These are phyloP conservation scores for Pichia inconspicua DNA, from an alignment of 1,139 yeast genomes.

Conservation along the genomic window DNA sequence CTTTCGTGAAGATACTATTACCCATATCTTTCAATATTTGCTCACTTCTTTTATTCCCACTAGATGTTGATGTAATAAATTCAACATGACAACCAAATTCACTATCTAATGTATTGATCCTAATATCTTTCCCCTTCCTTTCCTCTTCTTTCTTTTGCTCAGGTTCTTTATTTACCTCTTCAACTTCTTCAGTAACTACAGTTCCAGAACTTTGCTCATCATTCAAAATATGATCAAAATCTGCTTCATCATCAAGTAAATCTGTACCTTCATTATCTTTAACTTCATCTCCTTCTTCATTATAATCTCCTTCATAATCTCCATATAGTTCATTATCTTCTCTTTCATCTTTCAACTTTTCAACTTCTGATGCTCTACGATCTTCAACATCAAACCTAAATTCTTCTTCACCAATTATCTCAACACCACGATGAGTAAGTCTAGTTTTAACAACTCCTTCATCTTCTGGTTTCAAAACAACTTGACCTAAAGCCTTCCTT, in stretches of 20 bases:
- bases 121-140: not conserved
- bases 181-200: not conserved
- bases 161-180: constrained; percentile 8
- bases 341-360: constrained; percentile 21
- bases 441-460: constrained; percentile 51
- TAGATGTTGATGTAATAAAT: not conserved
- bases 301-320: constrained; percentile 9
- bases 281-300: not conserved
- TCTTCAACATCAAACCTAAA: constrained; percentile 34
- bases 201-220: not conserved
- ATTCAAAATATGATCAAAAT: constrained; percentile 19
- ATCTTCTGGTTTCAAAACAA: constrained; percentile 44
- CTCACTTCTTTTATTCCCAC: not conserved
- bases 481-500: constrained; percentile 54
- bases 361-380: constrained; percentile 37
- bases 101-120: not conserved
- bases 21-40: not conserved
- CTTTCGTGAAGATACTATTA: constrained; percentile 32
- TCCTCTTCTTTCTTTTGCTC: not conserved
- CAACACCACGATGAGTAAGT: constrained; percentile 83
- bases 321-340: constrained; percentile 11
- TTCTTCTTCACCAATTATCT: constrained; percentile 50
- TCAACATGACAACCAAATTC: not conserved
- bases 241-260: constrained; percentile 19
- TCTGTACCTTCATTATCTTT: not conserved